These are phyloP conservation scores for Fusarium neocosmosporiellum DNA, from an alignment of 2,329 filamentous ascomycete genomes.

Conservation along the genomic window DNA sequence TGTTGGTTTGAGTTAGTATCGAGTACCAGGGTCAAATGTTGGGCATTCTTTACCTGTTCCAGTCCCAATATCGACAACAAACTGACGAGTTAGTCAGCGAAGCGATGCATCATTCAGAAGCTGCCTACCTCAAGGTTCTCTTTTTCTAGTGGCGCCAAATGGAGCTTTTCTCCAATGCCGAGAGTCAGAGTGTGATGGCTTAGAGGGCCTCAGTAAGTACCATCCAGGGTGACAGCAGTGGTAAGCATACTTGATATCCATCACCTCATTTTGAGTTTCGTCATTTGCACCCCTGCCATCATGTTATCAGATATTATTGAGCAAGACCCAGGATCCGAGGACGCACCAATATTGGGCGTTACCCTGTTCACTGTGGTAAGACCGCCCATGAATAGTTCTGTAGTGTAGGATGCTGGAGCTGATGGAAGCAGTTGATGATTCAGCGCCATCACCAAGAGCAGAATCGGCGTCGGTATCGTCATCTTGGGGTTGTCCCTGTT, in stretches of 20 bases:
- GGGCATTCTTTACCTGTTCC: conserved; percentile 16
- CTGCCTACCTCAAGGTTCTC: conserved; percentile 17
- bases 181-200: conserved; percentile 28
- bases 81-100: background rate
- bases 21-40: background rate
- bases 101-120: rapidly evolving
- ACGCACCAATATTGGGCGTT: conserved; percentile 23
- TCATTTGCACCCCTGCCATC: conserved; percentile 25
- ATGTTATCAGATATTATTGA: background rate
- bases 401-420: conserved; percentile 24
- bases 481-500: background rate
- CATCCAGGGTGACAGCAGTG: background rate
- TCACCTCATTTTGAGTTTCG: conserved; percentile 15
- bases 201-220: background rate
- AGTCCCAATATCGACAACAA: conserved; percentile 29
- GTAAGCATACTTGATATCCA: conserved; percentile 30
- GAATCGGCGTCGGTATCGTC: conserved; percentile 19
- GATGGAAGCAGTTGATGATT: conserved; percentile 27
- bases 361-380: conserved; percentile 28
- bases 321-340: background rate
- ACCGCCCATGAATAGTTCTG: conserved; percentile 25
- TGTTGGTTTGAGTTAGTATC: background rate
- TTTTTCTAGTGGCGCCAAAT: conserved; percentile 15
- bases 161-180: conserved; percentile 14
- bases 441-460: conserved; percentile 25